These are phyloP conservation scores for Stachybotrys elegans DNA, from an alignment of 2,329 filamentous ascomycete species.

Conservation along the genomic window DNA sequence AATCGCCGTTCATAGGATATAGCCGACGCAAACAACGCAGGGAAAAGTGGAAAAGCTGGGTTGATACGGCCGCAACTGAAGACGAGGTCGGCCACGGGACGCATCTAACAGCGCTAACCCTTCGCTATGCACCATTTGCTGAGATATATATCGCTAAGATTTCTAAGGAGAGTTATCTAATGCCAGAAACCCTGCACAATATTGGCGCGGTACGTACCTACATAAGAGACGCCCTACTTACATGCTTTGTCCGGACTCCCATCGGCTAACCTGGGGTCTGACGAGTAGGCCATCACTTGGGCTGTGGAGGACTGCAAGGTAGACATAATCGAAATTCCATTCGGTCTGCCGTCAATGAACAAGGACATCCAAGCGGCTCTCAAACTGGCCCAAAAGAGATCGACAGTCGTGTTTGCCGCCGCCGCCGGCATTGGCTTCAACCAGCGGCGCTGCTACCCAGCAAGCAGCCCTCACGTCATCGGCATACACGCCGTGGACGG, in stretches of 20 bases:
- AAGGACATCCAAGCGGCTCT: constrained; percentile 5
- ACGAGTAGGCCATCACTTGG: constrained; percentile 15
- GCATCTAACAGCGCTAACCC: background rate
- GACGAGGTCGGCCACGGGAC: constrained; percentile 7
- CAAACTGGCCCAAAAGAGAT: background rate
- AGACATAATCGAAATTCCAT: constrained; percentile 21
- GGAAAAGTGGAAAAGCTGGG: no score
- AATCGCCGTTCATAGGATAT: no score
- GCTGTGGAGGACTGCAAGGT: constrained; percentile 12
- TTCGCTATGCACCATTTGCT: constrained; percentile 1
- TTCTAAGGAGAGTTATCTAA: background rate
- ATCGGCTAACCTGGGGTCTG: no score
- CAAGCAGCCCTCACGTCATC: constrained; percentile 5
- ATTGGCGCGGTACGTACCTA: constrained; percentile 6
- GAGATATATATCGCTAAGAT: constrained; percentile 6
- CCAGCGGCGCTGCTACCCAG: constrained; percentile 4
- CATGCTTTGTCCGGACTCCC: background rate
- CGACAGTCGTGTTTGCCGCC: constrained; percentile 5
- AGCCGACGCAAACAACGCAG: no score
- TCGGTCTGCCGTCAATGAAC: constrained; percentile 11
- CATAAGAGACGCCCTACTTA: no score
- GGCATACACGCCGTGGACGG: constrained; percentile 11
- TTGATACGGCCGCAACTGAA: no score
- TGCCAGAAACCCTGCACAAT: background rate
- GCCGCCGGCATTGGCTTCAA: constrained; percentile 1